Conservation (phyloP, 371 early-diverging fungal species). For the Apophysomyces sp. region DNA sequence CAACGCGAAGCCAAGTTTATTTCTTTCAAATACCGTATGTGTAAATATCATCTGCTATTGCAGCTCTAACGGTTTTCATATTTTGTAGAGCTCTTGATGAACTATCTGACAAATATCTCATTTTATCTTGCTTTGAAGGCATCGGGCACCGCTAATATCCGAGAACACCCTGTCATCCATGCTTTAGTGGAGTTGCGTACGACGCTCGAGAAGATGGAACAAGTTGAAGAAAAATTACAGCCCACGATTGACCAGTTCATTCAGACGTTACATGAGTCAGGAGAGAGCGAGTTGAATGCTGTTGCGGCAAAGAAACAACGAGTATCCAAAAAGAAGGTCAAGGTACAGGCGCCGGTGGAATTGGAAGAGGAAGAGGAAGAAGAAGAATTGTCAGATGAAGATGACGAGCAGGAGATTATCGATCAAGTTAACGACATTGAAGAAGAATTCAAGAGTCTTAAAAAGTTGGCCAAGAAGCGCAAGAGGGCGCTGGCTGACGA, state of each 20-base stretch:
- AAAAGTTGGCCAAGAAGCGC: slow-evolving; percentile 42
- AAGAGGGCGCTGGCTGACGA: slow-evolving; percentile 60
- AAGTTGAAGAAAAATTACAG: slow-evolving; percentile 55
- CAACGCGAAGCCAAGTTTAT: slow-evolving; percentile 39
- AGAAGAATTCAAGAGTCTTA: slow-evolving; percentile 51
- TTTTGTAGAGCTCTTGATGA: slow-evolving; percentile 50
- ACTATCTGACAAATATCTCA: slow-evolving; percentile 87
- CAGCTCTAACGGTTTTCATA: no score
- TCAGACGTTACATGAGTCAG: slow-evolving; percentile 13
- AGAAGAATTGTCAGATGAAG: slow-evolving; percentile 31
- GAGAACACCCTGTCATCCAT: slow-evolving; percentile 84
- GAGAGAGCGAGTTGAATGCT: slow-evolving; percentile 12
- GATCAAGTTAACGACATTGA: slow-evolving; percentile 42
- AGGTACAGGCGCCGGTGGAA: slow-evolving; percentile 2
- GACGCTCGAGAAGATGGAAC: slow-evolving; percentile 70
- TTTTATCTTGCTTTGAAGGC: slow-evolving; percentile 85
- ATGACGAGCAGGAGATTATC: slow-evolving; percentile 32
- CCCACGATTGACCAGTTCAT: slow-evolving; percentile 36
- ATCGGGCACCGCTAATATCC: slow-evolving; percentile 55
- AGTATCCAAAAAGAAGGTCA: slow-evolving; percentile 6
- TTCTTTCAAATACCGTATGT: slow-evolving; percentile 55
- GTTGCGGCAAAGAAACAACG: slow-evolving; percentile 5
- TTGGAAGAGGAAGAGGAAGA: slow-evolving; percentile 21
- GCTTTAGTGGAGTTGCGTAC: slow-evolving; percentile 72
- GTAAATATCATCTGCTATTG: no score